Conservation (phyloP, 2,329 filamentous ascomycete genomes). For the Penicillium occitanis region DNA sequence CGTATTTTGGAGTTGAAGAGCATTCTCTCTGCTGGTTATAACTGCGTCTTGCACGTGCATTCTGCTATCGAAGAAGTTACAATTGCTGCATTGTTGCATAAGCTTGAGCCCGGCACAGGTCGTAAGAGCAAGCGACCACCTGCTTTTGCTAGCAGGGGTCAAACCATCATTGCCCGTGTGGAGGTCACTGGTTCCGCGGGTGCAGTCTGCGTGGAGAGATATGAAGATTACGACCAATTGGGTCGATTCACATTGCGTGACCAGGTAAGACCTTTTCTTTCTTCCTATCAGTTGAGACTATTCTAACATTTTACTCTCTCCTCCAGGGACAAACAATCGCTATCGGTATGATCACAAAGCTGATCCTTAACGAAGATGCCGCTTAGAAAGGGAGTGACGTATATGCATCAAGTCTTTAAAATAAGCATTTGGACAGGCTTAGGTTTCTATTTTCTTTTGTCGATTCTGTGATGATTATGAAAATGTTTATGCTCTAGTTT, state of each 20-base stretch:
- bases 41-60: conserved; percentile 96
- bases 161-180: conserved; percentile 87
- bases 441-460: conserved; percentile 3
- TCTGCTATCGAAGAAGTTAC: conserved; percentile 97
- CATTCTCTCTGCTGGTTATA: conserved; percentile 92
- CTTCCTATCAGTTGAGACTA: neutral
- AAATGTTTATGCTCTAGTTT: neutral
- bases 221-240: conserved; percentile 94
- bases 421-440: conserved; percentile 13
- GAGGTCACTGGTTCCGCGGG: conserved; percentile 83
- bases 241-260: conserved; percentile 88
- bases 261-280: conserved; percentile 57
- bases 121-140: conserved; percentile 92
- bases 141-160: conserved; percentile 76
- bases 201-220: conserved; percentile 86
- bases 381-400: conserved; percentile 2
- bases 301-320: conserved; percentile 28
- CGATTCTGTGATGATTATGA: conserved; percentile 13
- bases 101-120: conserved; percentile 89
- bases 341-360: conserved; percentile 97
- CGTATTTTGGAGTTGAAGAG: conserved; percentile 90
- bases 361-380: conserved; percentile 55
- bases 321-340: conserved; percentile 94
- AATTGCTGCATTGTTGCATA: conserved; percentile 83
- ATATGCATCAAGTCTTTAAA: conserved; percentile 10